phyloP scores from a whole-genome alignment of 2,329 filamentous ascomycete species.

The Fusarium dimerum region DNA sequence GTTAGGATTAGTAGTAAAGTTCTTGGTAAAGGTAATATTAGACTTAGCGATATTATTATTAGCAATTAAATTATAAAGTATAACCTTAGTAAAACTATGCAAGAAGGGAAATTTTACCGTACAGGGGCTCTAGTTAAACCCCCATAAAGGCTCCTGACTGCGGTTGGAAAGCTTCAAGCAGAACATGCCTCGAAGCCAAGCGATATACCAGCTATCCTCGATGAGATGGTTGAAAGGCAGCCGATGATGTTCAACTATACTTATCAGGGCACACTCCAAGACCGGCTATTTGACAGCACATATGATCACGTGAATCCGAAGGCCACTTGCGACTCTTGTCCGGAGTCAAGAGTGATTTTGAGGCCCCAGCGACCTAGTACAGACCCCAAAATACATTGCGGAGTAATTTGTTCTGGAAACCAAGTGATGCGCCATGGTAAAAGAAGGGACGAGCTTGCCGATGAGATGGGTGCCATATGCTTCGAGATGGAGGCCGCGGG shows the following conservation, averaged over 20 bases:
- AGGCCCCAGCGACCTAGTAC: not conserved
- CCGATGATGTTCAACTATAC: not conserved
- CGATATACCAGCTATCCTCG: not conserved
- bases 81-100: slow-evolving; percentile 18
- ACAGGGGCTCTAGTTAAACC: slow-evolving; percentile 8
- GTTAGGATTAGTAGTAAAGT: slow-evolving; percentile 33
- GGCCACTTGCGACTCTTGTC: not conserved
- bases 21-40: slow-evolving; percentile 14
- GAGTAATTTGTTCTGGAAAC: slow-evolving; percentile 31
- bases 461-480: slow-evolving; percentile 1
- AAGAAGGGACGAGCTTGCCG: slow-evolving; percentile 31
- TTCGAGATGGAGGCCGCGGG: slow-evolving; percentile 33
- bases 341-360: not conserved
- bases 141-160: not conserved
- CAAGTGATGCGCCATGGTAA: slow-evolving; percentile 34
- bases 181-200: slow-evolving; percentile 1
- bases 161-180: slow-evolving; percentile 8
- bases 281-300: slow-evolving; percentile 1
- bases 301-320: not conserved
- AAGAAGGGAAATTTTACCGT: slow-evolving; percentile 2
- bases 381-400: slow-evolving; percentile 14
- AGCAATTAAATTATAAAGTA: slow-evolving; percentile 19
- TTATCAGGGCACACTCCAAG: not conserved
- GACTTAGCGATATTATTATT: slow-evolving; percentile 23
- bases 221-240: slow-evolving; percentile 1